These are phyloP conservation scores for Diplotaxis tenuifolia DNA, from an alignment of 345 rosid genomes.

Conservation along the genomic window DNA sequence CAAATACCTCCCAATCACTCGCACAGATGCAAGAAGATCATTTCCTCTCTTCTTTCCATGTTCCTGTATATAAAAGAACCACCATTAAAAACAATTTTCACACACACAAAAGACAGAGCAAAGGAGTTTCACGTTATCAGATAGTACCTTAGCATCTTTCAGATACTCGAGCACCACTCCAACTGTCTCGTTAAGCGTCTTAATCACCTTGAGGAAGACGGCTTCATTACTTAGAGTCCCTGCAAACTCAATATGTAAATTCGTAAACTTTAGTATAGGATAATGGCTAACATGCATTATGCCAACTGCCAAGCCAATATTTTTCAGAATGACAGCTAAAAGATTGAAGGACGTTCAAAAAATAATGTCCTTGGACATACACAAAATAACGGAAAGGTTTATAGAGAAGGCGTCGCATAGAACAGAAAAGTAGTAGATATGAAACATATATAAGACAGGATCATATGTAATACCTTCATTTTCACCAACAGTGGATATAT, in stretches of 20 bases:
- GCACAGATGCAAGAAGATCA: slow-evolving; percentile 92
- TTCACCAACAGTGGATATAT: slow-evolving; percentile 51
- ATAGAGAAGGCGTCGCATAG: background rate
- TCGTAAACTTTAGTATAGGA: background rate
- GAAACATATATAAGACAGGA: slow-evolving; percentile 2
- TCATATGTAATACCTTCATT: slow-evolving; percentile 52
- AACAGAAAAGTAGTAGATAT: background rate
- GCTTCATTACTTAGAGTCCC: slow-evolving; percentile 50
- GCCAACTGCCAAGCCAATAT: background rate
- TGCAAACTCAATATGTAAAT: slow-evolving; percentile 20
- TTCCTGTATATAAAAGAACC: slow-evolving; percentile 50
- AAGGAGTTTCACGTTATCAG: slow-evolving; percentile 2
- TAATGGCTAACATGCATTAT: slow-evolving; percentile 1
- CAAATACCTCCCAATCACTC: slow-evolving; percentile 75
- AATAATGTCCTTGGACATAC: background rate
- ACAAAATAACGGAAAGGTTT: background rate
- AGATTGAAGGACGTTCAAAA: background rate
- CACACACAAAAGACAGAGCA: slow-evolving; percentile 2
- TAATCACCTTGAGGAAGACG: slow-evolving; percentile 53
- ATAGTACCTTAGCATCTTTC: slow-evolving; percentile 76
- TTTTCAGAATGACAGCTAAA: slow-evolving; percentile 5
- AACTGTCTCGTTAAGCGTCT: slow-evolving; percentile 66
- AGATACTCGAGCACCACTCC: slow-evolving; percentile 69
- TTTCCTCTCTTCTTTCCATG: slow-evolving; percentile 72
- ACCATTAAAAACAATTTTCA: background rate